Conservation (phyloP, 768 basidiomycete species). For the Pisolithus microcarpus region DNA sequence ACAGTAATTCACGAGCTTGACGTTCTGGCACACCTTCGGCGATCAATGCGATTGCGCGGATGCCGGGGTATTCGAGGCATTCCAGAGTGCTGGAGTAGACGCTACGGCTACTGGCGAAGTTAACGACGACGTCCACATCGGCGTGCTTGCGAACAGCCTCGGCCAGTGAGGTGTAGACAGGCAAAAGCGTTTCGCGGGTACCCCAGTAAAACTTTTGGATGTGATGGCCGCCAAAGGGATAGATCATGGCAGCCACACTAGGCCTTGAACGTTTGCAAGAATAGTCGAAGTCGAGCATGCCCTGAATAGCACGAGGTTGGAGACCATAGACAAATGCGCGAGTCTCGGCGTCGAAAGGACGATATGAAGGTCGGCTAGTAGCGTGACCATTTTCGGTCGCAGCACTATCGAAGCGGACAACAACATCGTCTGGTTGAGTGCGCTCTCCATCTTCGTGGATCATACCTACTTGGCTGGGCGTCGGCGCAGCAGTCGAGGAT, state of each 20-base stretch:
- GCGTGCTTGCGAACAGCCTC: slow-evolving; percentile 93
- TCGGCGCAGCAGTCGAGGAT: slow-evolving; percentile 26
- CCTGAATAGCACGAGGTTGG: slow-evolving; percentile 98
- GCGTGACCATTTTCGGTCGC: slow-evolving; percentile 27
- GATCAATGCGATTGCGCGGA: slow-evolving; percentile 74
- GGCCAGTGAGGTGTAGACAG: slow-evolving; percentile 88
- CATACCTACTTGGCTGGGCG: slow-evolving; percentile 48
- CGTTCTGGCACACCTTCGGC: slow-evolving; percentile 99
- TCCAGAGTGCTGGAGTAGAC: slow-evolving; percentile 95
- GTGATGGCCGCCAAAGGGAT: slow-evolving; percentile 99
- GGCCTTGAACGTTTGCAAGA: slow-evolving; percentile 89
- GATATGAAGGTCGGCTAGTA: slow-evolving; percentile 61
- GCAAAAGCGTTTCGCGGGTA: slow-evolving; percentile 95
- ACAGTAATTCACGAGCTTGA: slow-evolving; percentile 92
- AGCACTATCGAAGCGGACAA: slow-evolving; percentile 72
- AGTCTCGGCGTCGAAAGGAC: slow-evolving; percentile 90
- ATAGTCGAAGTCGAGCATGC: slow-evolving; percentile 98
- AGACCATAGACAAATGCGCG: slow-evolving; percentile 97
- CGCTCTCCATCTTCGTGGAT: slow-evolving; percentile 77
- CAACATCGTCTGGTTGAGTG: slow-evolving; percentile 79
- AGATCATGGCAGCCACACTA: slow-evolving; percentile 98
- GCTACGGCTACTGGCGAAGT: slow-evolving; percentile 91
- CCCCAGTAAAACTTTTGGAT: slow-evolving; percentile 99
- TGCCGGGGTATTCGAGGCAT: slow-evolving; percentile 52
- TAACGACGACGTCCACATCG: slow-evolving; percentile 95